phyloP scores from a whole-genome alignment of 768 basidiomycete genomes.

The Amanita phalloides region DNA sequence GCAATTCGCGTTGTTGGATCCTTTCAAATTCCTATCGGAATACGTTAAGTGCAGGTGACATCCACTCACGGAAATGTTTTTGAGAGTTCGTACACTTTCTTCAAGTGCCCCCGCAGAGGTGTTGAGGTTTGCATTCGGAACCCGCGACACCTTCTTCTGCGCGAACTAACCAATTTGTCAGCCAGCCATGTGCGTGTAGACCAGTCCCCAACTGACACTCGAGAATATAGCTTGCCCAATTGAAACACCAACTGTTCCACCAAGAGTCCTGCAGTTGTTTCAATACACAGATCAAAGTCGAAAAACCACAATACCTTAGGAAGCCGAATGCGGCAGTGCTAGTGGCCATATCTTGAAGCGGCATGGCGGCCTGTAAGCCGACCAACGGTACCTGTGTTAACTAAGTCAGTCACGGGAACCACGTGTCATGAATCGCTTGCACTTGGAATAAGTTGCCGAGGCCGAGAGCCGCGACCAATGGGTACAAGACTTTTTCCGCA shows the following conservation, averaged over 20 bases:
- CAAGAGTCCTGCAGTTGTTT: constrained; percentile 38
- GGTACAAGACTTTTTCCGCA: constrained; percentile 53
- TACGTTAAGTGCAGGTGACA: not conserved
- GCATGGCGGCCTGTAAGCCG: constrained; percentile 80
- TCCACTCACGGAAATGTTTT: constrained; percentile 30
- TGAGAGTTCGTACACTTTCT: constrained; percentile 33
- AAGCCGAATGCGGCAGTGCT: constrained; percentile 64
- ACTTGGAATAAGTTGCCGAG: constrained; percentile 57
- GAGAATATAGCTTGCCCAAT: constrained; percentile 64
- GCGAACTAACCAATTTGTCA: constrained; percentile 17
- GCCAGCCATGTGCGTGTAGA: not conserved
- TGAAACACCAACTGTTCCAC: constrained; percentile 70
- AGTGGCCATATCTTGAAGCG: constrained; percentile 78
- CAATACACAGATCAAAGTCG: constrained; percentile 3
- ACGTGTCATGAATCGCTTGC: constrained; percentile 6
- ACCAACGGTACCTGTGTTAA: constrained; percentile 47
- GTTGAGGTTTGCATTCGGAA: constrained; percentile 25
- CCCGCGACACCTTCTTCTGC: constrained; percentile 22
- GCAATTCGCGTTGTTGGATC: constrained; percentile 35
- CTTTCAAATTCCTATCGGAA: constrained; percentile 16
- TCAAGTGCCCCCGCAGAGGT: constrained; percentile 31
- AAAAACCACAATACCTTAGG: constrained; percentile 34
- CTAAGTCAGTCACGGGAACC: not conserved
- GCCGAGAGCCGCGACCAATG: constrained; percentile 57
- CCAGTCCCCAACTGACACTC: constrained; percentile 29